A percentile compares a stretch with the other conserved stretches of the same genome.
Evolutionary conservation across 371 early-diverging fungal genomes (phyloP).

Genomic region (Lichtheimia hyalospora): DNA sequence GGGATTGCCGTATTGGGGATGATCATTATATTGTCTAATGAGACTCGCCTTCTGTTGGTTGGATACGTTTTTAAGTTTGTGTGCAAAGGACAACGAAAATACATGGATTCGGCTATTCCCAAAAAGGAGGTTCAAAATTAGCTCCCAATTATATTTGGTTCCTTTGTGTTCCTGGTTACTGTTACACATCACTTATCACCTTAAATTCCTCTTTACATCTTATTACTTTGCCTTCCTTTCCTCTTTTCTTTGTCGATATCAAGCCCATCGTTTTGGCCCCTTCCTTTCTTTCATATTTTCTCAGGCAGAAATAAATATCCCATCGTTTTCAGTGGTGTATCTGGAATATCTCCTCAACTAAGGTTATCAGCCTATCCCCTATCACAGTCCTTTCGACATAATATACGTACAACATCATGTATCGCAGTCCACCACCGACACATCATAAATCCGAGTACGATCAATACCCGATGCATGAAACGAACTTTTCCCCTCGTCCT

Average conservation of each 20-base stretch:
- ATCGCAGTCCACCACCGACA: constrained; percentile 20
- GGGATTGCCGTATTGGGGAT: too few species aligned
- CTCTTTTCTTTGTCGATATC: not conserved
- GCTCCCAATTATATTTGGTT: not conserved
- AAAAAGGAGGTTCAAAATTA: not conserved
- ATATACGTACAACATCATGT: constrained; percentile 10
- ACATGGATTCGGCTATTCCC: not conserved
- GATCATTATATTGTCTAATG: too few species aligned
- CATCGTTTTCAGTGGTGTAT: not conserved
- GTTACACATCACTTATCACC: constrained; percentile 15
- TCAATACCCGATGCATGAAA: constrained; percentile 46
- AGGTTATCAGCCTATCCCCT: not conserved
- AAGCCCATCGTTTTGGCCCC: not conserved
- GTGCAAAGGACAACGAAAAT: constrained; percentile 3
- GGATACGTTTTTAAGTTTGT: constrained; percentile 3
- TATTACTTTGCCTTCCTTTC: not conserved
- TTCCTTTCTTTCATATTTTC: constrained; percentile 7
- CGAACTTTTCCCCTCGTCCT: constrained; percentile 35
- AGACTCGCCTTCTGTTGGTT: too few species aligned
- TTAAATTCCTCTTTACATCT: constrained; percentile 9
- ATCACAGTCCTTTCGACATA: not conserved
- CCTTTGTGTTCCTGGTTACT: constrained; percentile 6
- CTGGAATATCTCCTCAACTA: constrained; percentile 5
- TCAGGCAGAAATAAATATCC: not conserved
- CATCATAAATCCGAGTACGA: constrained; percentile 26